Percentiles rank a stretch among this genome's conserved stretches.
These are phyloP conservation scores for Helicocarpus griseus DNA, from an alignment of 2,329 filamentous ascomycete species.

Conservation along the genomic window DNA sequence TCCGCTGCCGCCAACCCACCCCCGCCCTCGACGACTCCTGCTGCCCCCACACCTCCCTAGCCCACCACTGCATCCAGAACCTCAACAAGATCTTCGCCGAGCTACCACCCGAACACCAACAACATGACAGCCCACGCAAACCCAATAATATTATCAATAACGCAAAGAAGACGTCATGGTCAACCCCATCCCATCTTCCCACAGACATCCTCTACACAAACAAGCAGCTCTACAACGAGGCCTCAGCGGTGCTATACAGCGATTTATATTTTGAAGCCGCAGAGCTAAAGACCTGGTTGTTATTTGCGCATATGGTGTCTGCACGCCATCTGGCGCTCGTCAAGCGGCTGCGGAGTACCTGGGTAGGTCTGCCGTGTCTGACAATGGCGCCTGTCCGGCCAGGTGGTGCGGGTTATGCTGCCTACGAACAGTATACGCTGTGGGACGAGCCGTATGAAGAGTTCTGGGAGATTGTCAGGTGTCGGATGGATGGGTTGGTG, in stretches of 20 bases:
- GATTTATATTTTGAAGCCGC: slow-evolving; percentile 26
- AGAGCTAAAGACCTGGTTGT: slow-evolving; percentile 28
- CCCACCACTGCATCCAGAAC: slow-evolving; percentile 22
- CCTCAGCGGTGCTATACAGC: slow-evolving; percentile 21
- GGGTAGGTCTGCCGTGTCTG: slow-evolving; percentile 5
- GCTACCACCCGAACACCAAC: slow-evolving; percentile 3
- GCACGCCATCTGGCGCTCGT: slow-evolving; percentile 11
- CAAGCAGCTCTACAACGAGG: slow-evolving; percentile 26
- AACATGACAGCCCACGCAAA: background rate
- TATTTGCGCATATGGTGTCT: slow-evolving; percentile 20
- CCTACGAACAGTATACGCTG: slow-evolving; percentile 8
- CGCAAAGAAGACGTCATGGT: background rate
- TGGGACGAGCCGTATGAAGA: slow-evolving; percentile 5
- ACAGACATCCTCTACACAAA: slow-evolving; percentile 23
- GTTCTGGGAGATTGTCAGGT: slow-evolving; percentile 7
- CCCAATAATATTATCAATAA: background rate
- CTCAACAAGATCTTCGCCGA: slow-evolving; percentile 18
- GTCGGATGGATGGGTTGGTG: slow-evolving; percentile 4
- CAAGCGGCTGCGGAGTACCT: slow-evolving; percentile 3
- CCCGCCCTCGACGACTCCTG: slow-evolving; percentile 19
- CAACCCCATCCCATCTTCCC: background rate
- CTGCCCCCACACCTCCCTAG: slow-evolving; percentile 23
- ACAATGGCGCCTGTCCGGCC: slow-evolving; percentile 4
- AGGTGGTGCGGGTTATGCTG: slow-evolving; percentile 1
- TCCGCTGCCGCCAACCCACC: slow-evolving; percentile 20